Percentiles rank a stretch among this genome's conserved stretches.
These are phyloP conservation scores for Heteromeles arbutifolia DNA, from an alignment of 306 rosid genomes.

Conservation along the genomic window DNA sequence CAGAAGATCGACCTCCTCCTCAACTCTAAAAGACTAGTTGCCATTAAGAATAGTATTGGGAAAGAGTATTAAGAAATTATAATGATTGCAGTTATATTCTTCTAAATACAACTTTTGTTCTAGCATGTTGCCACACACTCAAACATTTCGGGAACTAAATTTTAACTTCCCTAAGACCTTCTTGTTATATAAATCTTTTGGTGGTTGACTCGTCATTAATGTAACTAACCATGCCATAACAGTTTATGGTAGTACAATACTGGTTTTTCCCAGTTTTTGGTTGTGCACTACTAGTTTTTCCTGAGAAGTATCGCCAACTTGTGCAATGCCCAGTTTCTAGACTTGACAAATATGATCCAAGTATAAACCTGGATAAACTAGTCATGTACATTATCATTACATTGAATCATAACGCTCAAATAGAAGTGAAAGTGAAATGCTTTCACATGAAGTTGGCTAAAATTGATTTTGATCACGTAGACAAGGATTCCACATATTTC, in stretches of 20 bases:
- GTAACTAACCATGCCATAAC: background rate
- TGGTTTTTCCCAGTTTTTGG: background rate
- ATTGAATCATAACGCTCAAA: background rate
- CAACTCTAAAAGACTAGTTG: background rate
- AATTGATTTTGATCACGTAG: background rate
- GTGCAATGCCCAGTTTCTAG: background rate
- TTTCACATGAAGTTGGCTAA: background rate
- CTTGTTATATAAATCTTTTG: background rate
- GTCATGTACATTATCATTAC: background rate
- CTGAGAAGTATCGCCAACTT: background rate
- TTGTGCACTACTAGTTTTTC: background rate
- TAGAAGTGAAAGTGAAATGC: background rate
- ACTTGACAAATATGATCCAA: background rate
- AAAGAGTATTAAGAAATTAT: background rate
- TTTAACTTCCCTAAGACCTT: background rate
- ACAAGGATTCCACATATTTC: background rate
- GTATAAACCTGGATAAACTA: background rate
- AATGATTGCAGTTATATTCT: background rate
- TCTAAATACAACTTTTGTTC: background rate
- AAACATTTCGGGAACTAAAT: background rate
- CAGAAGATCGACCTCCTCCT: background rate
- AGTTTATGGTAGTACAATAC: background rate
- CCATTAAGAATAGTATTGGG: background rate
- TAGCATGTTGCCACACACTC: background rate
- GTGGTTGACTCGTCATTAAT: background rate